Percentiles rank a stretch among this genome's conserved stretches.
Evolutionary conservation across 768 basidiomycete genomes (phyloP).

Genomic region (Podaxis sp.): DNA sequence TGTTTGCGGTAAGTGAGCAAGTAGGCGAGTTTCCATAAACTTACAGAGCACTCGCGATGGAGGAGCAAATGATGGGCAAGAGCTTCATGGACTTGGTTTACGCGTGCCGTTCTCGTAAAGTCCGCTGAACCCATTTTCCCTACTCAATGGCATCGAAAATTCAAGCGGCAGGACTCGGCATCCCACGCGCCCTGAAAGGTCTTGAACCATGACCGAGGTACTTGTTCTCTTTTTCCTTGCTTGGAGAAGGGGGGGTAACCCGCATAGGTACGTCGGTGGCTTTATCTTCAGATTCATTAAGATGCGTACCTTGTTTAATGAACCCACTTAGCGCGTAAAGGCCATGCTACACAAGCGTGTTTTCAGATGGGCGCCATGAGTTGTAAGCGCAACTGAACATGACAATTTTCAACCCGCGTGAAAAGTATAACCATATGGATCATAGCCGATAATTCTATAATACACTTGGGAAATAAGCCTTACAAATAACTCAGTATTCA

Average conservation of each 20-base stretch:
- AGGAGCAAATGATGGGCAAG: not conserved
- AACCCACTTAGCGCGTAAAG: not conserved
- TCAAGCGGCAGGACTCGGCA: not conserved
- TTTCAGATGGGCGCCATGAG: not conserved
- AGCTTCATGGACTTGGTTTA: not conserved
- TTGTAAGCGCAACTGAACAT: not conserved
- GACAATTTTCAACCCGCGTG: not conserved
- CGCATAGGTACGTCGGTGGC: not conserved
- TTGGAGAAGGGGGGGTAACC: not conserved
- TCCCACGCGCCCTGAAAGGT: not conserved
- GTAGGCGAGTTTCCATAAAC: not conserved
- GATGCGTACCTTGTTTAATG: not conserved
- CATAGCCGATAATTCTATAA: not conserved
- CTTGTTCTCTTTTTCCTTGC: not conserved
- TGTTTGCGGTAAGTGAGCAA: not conserved
- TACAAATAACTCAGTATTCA: conserved; percentile 7
- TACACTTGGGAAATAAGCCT: not conserved
- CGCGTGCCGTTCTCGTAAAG: not conserved
- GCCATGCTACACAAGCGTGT: not conserved
- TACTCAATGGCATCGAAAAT: not conserved
- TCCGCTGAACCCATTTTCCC: not conserved
- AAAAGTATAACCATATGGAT: not conserved
- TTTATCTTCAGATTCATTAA: not conserved
- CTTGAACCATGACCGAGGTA: not conserved
- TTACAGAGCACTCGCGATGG: not conserved